These are phyloP conservation scores for Aspergillus haitiensis DNA, from an alignment of 495 filamentous ascomycete species.

Conservation along the genomic window DNA sequence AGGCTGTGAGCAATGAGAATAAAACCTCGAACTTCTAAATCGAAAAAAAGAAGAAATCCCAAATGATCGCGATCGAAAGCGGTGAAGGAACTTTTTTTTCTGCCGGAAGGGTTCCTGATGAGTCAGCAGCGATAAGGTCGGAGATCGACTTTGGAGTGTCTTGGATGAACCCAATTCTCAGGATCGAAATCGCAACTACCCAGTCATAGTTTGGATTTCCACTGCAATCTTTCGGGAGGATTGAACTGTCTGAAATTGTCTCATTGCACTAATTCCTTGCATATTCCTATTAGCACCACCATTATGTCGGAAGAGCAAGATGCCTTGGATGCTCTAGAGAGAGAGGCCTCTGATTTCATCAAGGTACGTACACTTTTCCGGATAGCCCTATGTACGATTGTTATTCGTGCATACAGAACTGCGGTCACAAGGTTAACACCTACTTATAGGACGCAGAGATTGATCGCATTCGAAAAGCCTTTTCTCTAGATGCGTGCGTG, in stretches of 20 bases:
- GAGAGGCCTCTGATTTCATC: constrained; percentile 83
- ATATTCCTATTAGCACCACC: constrained; percentile 23
- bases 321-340: constrained; percentile 79
- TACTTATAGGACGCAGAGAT: constrained; percentile 83
- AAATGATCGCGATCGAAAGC: constrained; percentile 17
- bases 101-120: constrained; percentile 23
- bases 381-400: background rate
- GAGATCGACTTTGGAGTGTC: background rate
- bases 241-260: background rate
- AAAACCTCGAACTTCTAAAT: background rate
- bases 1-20: no score
- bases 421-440: constrained; percentile 2
- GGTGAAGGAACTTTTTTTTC: constrained; percentile 36
- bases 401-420: no score
- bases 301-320: constrained; percentile 67
- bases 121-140: constrained; percentile 44
- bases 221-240: no score
- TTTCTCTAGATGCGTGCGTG: constrained; percentile 81
- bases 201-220: no score
- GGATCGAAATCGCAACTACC: no score
- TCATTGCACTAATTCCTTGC: background rate
- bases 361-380: constrained; percentile 56
- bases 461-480: constrained; percentile 87
- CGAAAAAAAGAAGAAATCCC: background rate
- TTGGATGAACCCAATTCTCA: no score